Evolutionary conservation across 2,329 filamentous ascomycete species (phyloP).

Genomic region (Aspergillus melleus): DNA sequence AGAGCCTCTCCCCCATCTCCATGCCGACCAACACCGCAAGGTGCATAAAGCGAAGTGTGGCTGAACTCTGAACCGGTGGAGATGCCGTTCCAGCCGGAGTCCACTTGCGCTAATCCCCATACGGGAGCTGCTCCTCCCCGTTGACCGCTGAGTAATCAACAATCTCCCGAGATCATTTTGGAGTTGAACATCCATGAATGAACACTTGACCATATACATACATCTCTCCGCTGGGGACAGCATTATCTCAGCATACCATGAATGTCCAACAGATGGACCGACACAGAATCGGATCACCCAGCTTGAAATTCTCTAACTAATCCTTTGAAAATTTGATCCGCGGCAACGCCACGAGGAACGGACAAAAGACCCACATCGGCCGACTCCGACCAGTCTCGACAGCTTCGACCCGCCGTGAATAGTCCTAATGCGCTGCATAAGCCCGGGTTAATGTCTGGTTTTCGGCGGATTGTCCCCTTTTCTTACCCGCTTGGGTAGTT

Average conservation of each 20-base stretch:
- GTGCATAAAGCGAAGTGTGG: neutral
- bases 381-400: slow-evolving; percentile 8
- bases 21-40: too few species aligned
- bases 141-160: neutral
- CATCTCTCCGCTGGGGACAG: too few species aligned
- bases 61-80: neutral
- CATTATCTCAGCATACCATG: too few species aligned
- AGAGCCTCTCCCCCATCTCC: too few species aligned
- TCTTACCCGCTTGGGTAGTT: slow-evolving; percentile 1
- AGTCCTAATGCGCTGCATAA: slow-evolving; percentile 15
- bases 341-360: slow-evolving; percentile 11
- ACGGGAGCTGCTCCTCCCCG: too few species aligned
- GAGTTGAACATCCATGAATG: too few species aligned
- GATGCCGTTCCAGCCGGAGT: neutral
- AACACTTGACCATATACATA: too few species aligned
- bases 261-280: too few species aligned
- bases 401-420: neutral
- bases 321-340: neutral
- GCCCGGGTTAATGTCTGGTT: slow-evolving; percentile 7
- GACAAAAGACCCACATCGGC: slow-evolving; percentile 12
- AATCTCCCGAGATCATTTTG: too few species aligned
- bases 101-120: slow-evolving; percentile 5
- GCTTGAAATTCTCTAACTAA: too few species aligned
- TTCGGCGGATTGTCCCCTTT: slow-evolving; percentile 7
- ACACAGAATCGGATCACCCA: too few species aligned